Evolutionary conservation across 1,284 basidiomycete species (phyloP).

Genomic region (Apiotrichum sp.): DNA sequence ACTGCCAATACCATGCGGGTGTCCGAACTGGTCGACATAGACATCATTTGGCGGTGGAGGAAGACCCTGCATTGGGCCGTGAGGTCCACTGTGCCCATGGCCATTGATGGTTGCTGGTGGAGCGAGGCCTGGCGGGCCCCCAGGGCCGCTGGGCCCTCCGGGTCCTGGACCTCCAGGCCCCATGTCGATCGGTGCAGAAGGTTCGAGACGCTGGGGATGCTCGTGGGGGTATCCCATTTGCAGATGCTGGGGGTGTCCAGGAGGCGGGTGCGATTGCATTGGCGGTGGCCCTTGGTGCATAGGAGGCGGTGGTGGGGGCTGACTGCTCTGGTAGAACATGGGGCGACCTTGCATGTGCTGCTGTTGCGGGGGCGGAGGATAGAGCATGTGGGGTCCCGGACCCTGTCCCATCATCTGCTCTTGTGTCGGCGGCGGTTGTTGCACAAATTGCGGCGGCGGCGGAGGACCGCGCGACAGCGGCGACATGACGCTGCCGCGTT

Average conservation of each 20-base stretch:
- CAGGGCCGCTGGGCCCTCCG: neutral
- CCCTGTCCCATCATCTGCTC: conserved; percentile 9
- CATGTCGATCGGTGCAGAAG: conserved; percentile 5
- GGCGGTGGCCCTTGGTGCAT: neutral
- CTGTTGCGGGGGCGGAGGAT: conserved; percentile 10
- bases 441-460: conserved; percentile 31
- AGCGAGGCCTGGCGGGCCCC: conserved; percentile 15
- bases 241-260: neutral
- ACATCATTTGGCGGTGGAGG: conserved; percentile 30
- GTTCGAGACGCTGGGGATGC: conserved; percentile 4
- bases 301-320: neutral
- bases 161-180: neutral
- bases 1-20: conserved; percentile 24
- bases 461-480: conserved; percentile 20
- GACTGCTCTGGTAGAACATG: conserved; percentile 3
- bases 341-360: conserved; percentile 8
- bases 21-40: conserved; percentile 42
- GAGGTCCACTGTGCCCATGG: conserved; percentile 23
- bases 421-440: conserved; percentile 11
- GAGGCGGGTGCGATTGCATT: neutral
- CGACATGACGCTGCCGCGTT: conserved; percentile 19
- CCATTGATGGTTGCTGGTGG: conserved; percentile 36
- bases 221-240: neutral
- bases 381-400: conserved; percentile 12
- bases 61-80: conserved; percentile 16